Evolutionary conservation across 2,329 filamentous ascomycete genomes (phyloP), one percentile per base, ranked within the genome.

Genomic region (Westerdykella ornata): DNA sequence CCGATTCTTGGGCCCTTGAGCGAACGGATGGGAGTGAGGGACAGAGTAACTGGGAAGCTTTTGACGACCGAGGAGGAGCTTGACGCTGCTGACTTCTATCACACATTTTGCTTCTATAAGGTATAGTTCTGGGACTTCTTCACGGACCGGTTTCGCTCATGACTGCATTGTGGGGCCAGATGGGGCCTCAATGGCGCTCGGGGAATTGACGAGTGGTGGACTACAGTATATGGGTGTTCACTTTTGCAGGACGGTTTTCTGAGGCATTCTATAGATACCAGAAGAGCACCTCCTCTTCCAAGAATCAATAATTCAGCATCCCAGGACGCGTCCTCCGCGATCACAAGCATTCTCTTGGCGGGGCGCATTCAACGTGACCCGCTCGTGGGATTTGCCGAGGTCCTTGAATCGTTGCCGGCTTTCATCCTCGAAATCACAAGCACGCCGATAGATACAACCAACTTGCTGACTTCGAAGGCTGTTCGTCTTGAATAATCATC

Each of bases 81-180:
- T 77, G 89, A 97, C 65, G 92, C 92, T 5, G 55, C 56, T 59
- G 73, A 72, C 55, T 94, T 97, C 60, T 97, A 97, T 60, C 79
- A 94, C 56, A 89, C 86, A 1, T 97, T 97, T 60, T 95, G 88
- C 70, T 97, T 97, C 67, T 94, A 96, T 69, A 95, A 96, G 72
- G 87, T 94, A 35, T 92, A 60, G 41, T 16, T 29, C 38, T 14
- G 14, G 29, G 26, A 31, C 30, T 34, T 38, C 7, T 40, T 38
- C 22, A 26, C 8, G 4, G 16, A 6, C 9, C 30, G n/a, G 30
- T 20, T 20, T 22, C 17, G 16, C 12, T 3, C 34, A 20, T 20
- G n/a, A 22, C 8, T 20, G 34, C 15, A n/a, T 33, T 29, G 30
- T 33, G 30, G 30, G 30, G 30, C 26, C n/a, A 17, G 30, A 14